Conservation (phyloP, 139 green algal species). For the Tetradesmus obliquus region DNA sequence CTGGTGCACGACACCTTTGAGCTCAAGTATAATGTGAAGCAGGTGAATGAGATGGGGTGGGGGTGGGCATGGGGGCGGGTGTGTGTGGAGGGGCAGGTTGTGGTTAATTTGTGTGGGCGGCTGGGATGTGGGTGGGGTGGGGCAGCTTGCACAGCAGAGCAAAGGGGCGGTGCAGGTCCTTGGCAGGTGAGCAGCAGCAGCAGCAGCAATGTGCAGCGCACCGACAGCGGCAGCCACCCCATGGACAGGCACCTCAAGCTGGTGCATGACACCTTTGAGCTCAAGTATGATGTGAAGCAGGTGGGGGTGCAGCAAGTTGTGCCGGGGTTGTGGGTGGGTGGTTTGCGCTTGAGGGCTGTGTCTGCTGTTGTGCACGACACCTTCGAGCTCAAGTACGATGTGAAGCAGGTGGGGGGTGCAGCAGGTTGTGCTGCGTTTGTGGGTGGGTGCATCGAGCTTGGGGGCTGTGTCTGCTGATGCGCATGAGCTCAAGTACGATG, state of each 20-base stretch:
- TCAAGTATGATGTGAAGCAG: slow-evolving; percentile 37
- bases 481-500: slow-evolving; percentile 33
- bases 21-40: slow-evolving; percentile 42
- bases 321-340: too few relatives aligned
- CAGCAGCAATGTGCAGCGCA: too few relatives aligned
- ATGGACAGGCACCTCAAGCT: slow-evolving; percentile 30
- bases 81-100: too few relatives aligned
- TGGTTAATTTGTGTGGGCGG: too few relatives aligned
- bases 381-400: slow-evolving; percentile 45
- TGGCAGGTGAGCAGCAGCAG: too few relatives aligned
- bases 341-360: too few relatives aligned
- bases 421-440: too few relatives aligned
- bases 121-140: too few relatives aligned
- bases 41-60: neutral
- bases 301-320: neutral
- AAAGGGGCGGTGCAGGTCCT: too few relatives aligned
- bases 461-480: neutral
- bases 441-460: too few relatives aligned
- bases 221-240: neutral
- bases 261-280: slow-evolving; percentile 44
- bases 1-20: slow-evolving; percentile 50
- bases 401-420: neutral
- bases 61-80: too few relatives aligned
- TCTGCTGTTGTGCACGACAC: slow-evolving; percentile 18
- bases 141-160: too few relatives aligned